Percentiles rank a stretch among this genome's conserved stretches.
Evolutionary conservation across 129 eudicot genomes (phyloP).

Genomic region (Centella asiatica): DNA sequence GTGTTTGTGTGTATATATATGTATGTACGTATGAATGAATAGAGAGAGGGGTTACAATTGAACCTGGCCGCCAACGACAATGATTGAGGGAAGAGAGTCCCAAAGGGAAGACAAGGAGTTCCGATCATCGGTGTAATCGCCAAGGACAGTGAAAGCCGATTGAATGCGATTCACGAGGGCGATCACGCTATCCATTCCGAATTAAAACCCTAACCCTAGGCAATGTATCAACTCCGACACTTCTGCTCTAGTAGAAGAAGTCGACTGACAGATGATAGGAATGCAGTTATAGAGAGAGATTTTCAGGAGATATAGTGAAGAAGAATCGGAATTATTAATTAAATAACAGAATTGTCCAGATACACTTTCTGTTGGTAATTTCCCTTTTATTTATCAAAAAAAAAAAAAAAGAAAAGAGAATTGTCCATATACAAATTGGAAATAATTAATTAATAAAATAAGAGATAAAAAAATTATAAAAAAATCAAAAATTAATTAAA

Average conservation of each 20-base stretch:
- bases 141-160: slow-evolving; percentile 51
- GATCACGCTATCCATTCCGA: slow-evolving; percentile 44
- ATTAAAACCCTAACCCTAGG: background rate
- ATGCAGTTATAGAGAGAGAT: no score
- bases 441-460: no score
- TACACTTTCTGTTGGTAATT: no score
- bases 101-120: slow-evolving; percentile 48
- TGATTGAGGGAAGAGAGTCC: slow-evolving; percentile 59
- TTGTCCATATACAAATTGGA: no score
- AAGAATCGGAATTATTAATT: no score
- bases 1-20: background rate
- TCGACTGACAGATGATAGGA: no score
- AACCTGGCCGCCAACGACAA: slow-evolving; percentile 71
- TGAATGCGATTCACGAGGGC: slow-evolving; percentile 47
- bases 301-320: no score
- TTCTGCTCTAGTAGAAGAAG: slow-evolving; percentile 4
- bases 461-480: no score
- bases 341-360: no score
- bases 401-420: no score
- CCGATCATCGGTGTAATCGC: slow-evolving; percentile 41
- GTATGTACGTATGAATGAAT: background rate
- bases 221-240: background rate
- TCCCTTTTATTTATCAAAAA: no score
- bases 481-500: no score
- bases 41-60: slow-evolving; percentile 7